Evolutionary conservation across 768 basidiomycete species (phyloP).

Genomic region (Rhizopogon vulgaris): DNA sequence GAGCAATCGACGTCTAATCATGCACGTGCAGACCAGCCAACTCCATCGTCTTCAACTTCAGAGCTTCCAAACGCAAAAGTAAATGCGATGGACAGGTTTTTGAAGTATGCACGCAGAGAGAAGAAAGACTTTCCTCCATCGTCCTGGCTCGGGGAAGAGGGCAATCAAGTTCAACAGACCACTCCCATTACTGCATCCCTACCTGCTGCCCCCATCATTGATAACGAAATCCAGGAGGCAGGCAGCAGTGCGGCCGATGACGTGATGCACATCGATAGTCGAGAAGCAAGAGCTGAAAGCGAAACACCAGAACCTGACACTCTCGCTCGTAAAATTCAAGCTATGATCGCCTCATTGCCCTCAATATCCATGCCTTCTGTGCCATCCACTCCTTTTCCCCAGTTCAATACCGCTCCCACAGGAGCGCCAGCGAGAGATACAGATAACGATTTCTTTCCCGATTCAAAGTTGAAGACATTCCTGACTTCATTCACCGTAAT

Average conservation of each 20-base stretch:
- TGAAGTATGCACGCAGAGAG: slow-evolving; percentile 11
- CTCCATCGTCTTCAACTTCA: background rate
- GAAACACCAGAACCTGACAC: slow-evolving; percentile 34
- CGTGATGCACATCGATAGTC: background rate
- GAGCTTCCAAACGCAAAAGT: slow-evolving; percentile 13
- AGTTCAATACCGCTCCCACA: slow-evolving; percentile 8
- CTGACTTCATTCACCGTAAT: slow-evolving; percentile 59
- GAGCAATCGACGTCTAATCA: slow-evolving; percentile 6
- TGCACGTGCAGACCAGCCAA: slow-evolving; percentile 4
- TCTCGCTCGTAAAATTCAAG: slow-evolving; percentile 48
- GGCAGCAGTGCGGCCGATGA: background rate
- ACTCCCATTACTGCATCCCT: slow-evolving; percentile 4
- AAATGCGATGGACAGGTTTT: slow-evolving; percentile 10
- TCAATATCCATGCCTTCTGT: slow-evolving; percentile 12
- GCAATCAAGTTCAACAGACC: background rate
- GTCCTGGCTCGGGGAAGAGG: slow-evolving; percentile 8
- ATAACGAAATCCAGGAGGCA: slow-evolving; percentile 1
- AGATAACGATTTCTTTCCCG: slow-evolving; percentile 28
- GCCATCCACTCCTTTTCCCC: slow-evolving; percentile 13
- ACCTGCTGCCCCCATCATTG: slow-evolving; percentile 5
- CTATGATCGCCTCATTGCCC: slow-evolving; percentile 42
- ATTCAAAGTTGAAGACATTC: slow-evolving; percentile 42
- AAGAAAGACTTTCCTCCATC: slow-evolving; percentile 12
- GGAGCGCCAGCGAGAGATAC: slow-evolving; percentile 6
- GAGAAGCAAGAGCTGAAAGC: slow-evolving; percentile 3